A percentile compares a stretch with the other conserved stretches of the same genome.
These are phyloP conservation scores for Perilla frutescens DNA, from an alignment of 257 asterid genomes.

Conservation along the genomic window DNA sequence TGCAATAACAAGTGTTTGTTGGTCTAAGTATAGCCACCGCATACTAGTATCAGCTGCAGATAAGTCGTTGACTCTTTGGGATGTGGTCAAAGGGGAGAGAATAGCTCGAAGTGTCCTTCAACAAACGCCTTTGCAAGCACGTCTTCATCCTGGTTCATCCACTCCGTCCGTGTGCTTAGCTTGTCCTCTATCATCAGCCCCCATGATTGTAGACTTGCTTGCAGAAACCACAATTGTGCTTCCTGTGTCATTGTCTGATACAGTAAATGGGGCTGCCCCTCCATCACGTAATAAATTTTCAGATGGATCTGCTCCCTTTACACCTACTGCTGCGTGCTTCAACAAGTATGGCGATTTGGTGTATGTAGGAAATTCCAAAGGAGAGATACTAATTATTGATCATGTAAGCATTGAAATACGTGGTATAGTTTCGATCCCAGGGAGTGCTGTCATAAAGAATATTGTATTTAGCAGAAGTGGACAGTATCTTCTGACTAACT, in stretches of 20 bases:
- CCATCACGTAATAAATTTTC: constrained; percentile 67
- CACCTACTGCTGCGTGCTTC: constrained; percentile 94
- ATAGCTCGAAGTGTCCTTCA: constrained; percentile 63
- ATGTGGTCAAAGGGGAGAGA: constrained; percentile 80
- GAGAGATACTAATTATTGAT: constrained; percentile 84
- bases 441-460: constrained; percentile 76
- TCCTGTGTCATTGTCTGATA: constrained; percentile 70
- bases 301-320: constrained; percentile 81
- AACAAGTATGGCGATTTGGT: constrained; percentile 82
- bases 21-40: constrained; percentile 88
- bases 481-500: constrained; percentile 82
- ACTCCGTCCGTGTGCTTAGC: constrained; percentile 80
- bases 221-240: constrained; percentile 59
- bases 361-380: constrained; percentile 85
- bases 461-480: constrained; percentile 83
- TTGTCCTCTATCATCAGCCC: constrained; percentile 90
- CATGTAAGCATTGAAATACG: constrained; percentile 52
- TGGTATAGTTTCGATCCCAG: constrained; percentile 68
- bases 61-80: constrained; percentile 90
- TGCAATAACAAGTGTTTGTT: constrained; percentile 85
- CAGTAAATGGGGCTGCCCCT: constrained; percentile 54
- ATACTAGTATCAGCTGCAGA: constrained; percentile 88
- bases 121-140: constrained; percentile 83
- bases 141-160: constrained; percentile 80
- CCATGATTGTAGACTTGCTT: constrained; percentile 72